Evolutionary conservation across 2,329 filamentous ascomycete species (phyloP).

Genomic region (Trichoderma gracile): DNA sequence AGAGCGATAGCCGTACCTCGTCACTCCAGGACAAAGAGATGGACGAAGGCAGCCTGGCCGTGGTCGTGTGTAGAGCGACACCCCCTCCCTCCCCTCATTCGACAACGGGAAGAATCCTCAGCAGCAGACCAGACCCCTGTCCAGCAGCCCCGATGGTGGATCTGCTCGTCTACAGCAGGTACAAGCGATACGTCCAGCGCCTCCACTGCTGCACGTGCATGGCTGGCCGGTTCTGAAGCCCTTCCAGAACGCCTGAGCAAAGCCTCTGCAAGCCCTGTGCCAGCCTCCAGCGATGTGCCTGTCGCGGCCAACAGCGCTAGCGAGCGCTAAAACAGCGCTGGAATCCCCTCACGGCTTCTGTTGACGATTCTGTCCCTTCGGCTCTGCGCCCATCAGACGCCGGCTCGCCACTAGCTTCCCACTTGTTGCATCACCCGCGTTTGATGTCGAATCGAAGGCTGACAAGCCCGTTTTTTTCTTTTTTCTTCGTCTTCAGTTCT

Average conservation of each 20-base stretch:
- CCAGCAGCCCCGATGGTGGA: constrained; percentile 2
- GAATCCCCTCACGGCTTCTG: background rate
- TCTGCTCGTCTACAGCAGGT: background rate
- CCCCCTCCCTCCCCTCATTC: background rate
- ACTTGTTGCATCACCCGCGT: background rate
- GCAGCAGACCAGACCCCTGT: no score
- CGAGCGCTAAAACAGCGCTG: background rate
- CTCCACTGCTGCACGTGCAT: constrained; percentile 12
- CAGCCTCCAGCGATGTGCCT: background rate
- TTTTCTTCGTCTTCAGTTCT: background rate
- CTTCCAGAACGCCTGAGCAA: constrained; percentile 16
- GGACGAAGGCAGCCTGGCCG: background rate
- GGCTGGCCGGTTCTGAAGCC: constrained; percentile 9
- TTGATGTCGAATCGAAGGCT: background rate
- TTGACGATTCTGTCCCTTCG: no score
- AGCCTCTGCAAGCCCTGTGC: no score
- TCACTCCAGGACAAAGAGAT: no score
- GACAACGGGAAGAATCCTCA: no score
- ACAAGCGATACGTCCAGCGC: no score
- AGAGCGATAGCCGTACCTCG: no score
- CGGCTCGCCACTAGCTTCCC: background rate
- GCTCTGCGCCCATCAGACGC: background rate
- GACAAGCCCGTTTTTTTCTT: constrained; percentile 1
- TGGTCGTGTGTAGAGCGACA: background rate
- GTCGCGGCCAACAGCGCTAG: constrained; percentile 8